Percentiles rank a stretch among this genome's conserved stretches.
phyloP scores from a whole-genome alignment of 495 filamentous ascomycete genomes.

The Aspergillus biplanus region DNA sequence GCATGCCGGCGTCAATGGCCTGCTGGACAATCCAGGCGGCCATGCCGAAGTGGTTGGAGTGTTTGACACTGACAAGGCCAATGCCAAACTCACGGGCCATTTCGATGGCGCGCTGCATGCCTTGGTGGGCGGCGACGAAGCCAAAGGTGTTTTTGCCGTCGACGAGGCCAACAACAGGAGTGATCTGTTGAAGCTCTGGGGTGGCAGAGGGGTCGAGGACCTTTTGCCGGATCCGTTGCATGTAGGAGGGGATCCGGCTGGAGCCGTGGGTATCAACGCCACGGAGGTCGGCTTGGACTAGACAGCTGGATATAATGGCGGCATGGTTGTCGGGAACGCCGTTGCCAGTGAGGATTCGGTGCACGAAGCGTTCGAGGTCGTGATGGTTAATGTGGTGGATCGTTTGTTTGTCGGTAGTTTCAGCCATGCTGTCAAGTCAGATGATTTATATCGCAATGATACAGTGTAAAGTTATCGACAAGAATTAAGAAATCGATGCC shows the following conservation, averaged over 20 bases:
- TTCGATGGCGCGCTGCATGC: slow-evolving; percentile 64
- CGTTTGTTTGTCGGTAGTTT: slow-evolving; percentile 16
- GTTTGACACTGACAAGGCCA: slow-evolving; percentile 72
- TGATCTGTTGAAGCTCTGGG: slow-evolving; percentile 60
- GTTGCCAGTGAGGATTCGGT: slow-evolving; percentile 57
- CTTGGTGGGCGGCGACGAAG: slow-evolving; percentile 65
- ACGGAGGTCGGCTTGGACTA: slow-evolving; percentile 74
- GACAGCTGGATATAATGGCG: slow-evolving; percentile 59
- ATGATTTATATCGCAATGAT: too few species aligned
- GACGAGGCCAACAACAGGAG: slow-evolving; percentile 67
- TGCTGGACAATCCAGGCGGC: slow-evolving; percentile 76
- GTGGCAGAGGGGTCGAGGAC: slow-evolving; percentile 61
- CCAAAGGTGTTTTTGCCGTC: slow-evolving; percentile 78
- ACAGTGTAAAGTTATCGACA: too few species aligned
- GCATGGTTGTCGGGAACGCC: slow-evolving; percentile 61
- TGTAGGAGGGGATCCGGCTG: slow-evolving; percentile 76
- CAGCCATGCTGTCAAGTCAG: too few species aligned
- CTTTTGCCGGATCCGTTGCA: slow-evolving; percentile 67
- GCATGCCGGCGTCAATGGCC: slow-evolving; percentile 71
- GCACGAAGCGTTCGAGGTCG: slow-evolving; percentile 42
- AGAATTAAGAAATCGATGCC: too few species aligned
- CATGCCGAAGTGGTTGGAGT: slow-evolving; percentile 84
- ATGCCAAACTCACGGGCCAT: slow-evolving; percentile 70
- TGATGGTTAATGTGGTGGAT: slow-evolving; percentile 33
- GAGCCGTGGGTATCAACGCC: slow-evolving; percentile 80